A percentile compares a stretch with the other conserved stretches of the same genome.
Conservation (phyloP, 2,329 filamentous ascomycete genomes). For the Emmonsiellopsis sp. region DNA sequence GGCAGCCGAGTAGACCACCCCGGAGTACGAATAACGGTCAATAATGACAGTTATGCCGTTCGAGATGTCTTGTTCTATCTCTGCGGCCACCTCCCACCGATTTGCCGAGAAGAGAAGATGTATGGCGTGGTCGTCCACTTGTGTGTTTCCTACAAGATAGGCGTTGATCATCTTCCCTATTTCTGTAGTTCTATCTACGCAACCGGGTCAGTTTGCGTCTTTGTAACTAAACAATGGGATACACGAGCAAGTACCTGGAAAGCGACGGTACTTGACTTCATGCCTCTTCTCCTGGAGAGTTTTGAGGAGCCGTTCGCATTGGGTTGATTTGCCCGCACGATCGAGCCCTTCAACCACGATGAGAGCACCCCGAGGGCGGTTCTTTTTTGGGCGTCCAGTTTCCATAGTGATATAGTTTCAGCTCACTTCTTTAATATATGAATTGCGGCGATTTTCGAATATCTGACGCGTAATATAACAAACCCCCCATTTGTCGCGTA, state of each 20-base stretch:
- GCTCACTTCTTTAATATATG: neutral
- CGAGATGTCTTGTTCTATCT: slow-evolving; percentile 41
- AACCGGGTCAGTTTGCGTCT: slow-evolving; percentile 7
- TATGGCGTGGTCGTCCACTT: slow-evolving; percentile 79
- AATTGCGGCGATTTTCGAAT: neutral
- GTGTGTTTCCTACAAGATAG: slow-evolving; percentile 63
- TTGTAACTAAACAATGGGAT: neutral
- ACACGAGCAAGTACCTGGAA: slow-evolving; percentile 46
- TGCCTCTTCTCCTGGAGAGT: slow-evolving; percentile 43
- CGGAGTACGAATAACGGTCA: slow-evolving; percentile 92
- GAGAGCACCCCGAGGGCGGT: slow-evolving; percentile 49
- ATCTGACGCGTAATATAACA: neutral
- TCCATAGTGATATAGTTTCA: neutral
- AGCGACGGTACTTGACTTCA: slow-evolving; percentile 50
- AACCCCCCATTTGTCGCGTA: neutral
- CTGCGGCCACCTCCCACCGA: slow-evolving; percentile 60
- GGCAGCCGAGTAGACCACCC: slow-evolving; percentile 84
- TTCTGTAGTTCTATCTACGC: slow-evolving; percentile 64
- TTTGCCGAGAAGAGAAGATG: slow-evolving; percentile 88
- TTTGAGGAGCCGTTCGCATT: slow-evolving; percentile 60
- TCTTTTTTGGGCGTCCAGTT: neutral
- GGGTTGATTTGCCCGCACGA: slow-evolving; percentile 84
- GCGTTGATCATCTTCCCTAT: slow-evolving; percentile 80
- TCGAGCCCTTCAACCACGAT: slow-evolving; percentile 84
- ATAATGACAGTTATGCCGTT: slow-evolving; percentile 68